phyloP scores from a whole-genome alignment of 257 asterid species.

The Nyctanthes arbortristis region DNA sequence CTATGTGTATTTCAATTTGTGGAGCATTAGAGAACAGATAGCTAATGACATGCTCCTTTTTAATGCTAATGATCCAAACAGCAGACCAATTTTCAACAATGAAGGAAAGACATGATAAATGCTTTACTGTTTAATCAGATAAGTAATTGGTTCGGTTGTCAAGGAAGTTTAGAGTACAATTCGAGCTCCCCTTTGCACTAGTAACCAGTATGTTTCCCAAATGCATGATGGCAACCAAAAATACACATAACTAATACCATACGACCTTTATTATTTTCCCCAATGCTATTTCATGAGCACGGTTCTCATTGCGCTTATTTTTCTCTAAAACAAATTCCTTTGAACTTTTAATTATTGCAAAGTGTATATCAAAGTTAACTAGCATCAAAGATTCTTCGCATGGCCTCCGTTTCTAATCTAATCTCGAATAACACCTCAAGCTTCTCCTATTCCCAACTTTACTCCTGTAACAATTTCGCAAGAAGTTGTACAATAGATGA shows the following conservation, averaged over 20 bases:
- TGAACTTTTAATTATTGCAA: neutral
- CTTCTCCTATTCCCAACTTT: constrained; percentile 16
- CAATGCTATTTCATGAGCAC: neutral
- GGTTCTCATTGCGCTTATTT: neutral
- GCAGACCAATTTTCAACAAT: neutral
- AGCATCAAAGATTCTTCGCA: neutral
- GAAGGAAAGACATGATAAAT: neutral
- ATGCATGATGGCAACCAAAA: neutral
- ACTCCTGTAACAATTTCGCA: neutral
- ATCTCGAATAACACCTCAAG: constrained; percentile 7
- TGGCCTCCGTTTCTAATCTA: neutral
- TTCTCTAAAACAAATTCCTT: neutral
- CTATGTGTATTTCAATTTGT: neutral
- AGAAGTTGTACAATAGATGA: constrained; percentile 8
- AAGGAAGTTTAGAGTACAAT: neutral
- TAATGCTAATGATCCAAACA: neutral
- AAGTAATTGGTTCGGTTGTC: neutral
- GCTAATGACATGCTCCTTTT: neutral
- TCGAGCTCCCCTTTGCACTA: neutral
- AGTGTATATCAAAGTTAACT: neutral
- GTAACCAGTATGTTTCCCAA: neutral
- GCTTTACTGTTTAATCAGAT: neutral
- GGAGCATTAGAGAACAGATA: neutral
- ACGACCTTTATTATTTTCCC: neutral
- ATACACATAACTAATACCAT: neutral